These are phyloP conservation scores for Scutellaria barbata DNA, from an alignment of 257 asterid genomes.

Conservation along the genomic window DNA sequence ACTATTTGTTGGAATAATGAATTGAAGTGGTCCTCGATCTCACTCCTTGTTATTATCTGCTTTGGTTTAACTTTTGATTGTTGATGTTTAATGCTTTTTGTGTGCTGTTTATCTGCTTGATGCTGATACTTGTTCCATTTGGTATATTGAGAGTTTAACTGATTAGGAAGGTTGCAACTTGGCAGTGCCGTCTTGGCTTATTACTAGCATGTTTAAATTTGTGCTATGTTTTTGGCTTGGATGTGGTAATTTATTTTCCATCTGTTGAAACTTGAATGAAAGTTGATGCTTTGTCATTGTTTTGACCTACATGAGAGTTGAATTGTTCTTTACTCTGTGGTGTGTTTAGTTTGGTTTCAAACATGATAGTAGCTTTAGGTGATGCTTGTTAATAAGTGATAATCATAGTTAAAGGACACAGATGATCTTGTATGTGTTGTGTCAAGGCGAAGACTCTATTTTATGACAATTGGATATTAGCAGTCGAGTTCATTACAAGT, in stretches of 20 bases:
- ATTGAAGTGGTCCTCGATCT: constrained; percentile 34
- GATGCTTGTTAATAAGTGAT: background rate
- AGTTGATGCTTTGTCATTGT: background rate
- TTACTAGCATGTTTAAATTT: constrained; percentile 7
- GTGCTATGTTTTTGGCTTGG: constrained; percentile 1
- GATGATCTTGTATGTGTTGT: background rate
- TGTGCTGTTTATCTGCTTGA: constrained; percentile 12
- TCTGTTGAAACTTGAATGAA: background rate
- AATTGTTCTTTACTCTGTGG: background rate
- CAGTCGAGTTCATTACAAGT: background rate
- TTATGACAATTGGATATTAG: constrained; percentile 7
- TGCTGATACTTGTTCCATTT: background rate
- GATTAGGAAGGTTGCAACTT: background rate
- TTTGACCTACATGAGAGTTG: background rate
- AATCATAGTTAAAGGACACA: too few species aligned
- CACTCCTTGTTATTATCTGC: constrained; percentile 15
- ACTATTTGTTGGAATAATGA: constrained; percentile 34
- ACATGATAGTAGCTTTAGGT: background rate
- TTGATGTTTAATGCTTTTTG: constrained; percentile 13
- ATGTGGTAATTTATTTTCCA: constrained; percentile 15
- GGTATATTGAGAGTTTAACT: constrained; percentile 16
- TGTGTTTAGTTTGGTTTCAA: constrained; percentile 19
- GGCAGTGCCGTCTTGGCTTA: constrained; percentile 21
- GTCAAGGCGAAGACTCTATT: background rate
- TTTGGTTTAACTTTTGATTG: background rate